phyloP scores from a whole-genome alignment of 2,329 filamentous ascomycete genomes.

The Fusarium verticillioides region DNA sequence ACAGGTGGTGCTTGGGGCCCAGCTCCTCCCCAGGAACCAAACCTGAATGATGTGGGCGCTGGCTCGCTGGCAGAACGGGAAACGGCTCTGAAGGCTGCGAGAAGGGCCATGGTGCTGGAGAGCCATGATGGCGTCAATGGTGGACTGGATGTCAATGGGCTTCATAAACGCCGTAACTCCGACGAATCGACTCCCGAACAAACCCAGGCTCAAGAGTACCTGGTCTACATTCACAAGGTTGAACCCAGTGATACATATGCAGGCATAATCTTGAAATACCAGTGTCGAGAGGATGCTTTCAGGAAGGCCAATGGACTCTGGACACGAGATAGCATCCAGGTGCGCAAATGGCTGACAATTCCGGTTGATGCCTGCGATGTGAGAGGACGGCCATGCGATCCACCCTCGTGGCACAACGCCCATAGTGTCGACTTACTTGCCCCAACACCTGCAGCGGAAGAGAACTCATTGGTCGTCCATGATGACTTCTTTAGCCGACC shows the following conservation, averaged over 20 bases:
- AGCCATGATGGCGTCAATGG: constrained; percentile 70
- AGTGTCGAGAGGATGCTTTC: constrained; percentile 84
- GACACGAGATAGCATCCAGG: constrained; percentile 91
- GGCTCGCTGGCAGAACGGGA: constrained; percentile 66
- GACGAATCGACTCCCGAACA: constrained; percentile 67
- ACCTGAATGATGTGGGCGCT: constrained; percentile 61
- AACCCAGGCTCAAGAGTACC: constrained; percentile 75
- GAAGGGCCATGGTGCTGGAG: constrained; percentile 69
- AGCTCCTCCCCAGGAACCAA: constrained; percentile 52
- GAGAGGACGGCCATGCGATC: constrained; percentile 76
- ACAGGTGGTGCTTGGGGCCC: constrained; percentile 60
- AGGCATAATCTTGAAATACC: constrained; percentile 89
- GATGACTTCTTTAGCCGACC: constrained; percentile 57
- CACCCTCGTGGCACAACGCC: constrained; percentile 56
- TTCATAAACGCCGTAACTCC: constrained; percentile 74
- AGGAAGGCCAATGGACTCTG: constrained; percentile 92
- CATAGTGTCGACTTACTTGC: constrained; percentile 63
- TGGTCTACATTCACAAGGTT: constrained; percentile 93
- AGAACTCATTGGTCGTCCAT: constrained; percentile 43
- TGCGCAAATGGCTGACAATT: constrained; percentile 81
- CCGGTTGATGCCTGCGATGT: constrained; percentile 91
- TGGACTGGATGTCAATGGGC: constrained; percentile 64
- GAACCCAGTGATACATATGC: constrained; percentile 86
- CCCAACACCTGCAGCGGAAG: constrained; percentile 55
- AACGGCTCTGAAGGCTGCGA: constrained; percentile 64